Evolutionary conservation across 2,329 filamentous ascomycete genomes (phyloP).

Genomic region (Hypoxylon sp.): DNA sequence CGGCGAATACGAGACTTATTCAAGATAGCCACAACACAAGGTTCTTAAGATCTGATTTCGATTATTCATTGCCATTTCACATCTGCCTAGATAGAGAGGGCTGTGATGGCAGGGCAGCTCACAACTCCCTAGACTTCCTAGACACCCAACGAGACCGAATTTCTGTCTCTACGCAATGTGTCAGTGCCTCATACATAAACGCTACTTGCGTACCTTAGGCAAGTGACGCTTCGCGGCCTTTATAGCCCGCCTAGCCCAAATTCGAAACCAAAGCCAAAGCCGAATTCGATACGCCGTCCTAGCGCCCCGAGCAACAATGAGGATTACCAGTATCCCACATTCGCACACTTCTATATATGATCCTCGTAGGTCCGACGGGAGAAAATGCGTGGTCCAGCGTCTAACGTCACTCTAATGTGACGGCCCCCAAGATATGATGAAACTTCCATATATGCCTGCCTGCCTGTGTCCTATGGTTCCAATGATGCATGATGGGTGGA

Average conservation of each 20-base stretch:
- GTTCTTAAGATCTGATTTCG: not conserved
- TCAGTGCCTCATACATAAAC: not conserved
- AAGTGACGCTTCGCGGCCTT: slow-evolving; percentile 4
- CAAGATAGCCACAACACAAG: too few relatives aligned
- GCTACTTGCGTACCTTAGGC: not conserved
- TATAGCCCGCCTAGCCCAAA: slow-evolving; percentile 8
- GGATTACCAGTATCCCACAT: slow-evolving; percentile 2
- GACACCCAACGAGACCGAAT: not conserved
- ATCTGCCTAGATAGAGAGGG: not conserved
- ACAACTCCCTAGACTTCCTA: not conserved
- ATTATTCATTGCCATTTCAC: not conserved
- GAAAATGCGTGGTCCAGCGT: slow-evolving; percentile 15
- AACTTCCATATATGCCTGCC: slow-evolving; percentile 6
- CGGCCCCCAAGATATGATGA: not conserved
- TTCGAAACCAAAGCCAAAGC: not conserved
- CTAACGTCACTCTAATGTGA: slow-evolving; percentile 26
- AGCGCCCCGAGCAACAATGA: slow-evolving; percentile 7
- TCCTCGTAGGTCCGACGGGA: slow-evolving; percentile 17
- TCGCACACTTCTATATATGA: slow-evolving; percentile 8
- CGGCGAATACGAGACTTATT: not conserved
- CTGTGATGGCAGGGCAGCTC: not conserved
- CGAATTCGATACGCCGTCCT: not conserved
- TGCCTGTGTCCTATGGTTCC: not conserved
- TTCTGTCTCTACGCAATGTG: not conserved
- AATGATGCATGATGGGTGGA: not conserved